Base-by-base conservation (phyloP, 2,329 filamentous ascomycete genomes). In the Diaporthe citrichinensis region DNA sequence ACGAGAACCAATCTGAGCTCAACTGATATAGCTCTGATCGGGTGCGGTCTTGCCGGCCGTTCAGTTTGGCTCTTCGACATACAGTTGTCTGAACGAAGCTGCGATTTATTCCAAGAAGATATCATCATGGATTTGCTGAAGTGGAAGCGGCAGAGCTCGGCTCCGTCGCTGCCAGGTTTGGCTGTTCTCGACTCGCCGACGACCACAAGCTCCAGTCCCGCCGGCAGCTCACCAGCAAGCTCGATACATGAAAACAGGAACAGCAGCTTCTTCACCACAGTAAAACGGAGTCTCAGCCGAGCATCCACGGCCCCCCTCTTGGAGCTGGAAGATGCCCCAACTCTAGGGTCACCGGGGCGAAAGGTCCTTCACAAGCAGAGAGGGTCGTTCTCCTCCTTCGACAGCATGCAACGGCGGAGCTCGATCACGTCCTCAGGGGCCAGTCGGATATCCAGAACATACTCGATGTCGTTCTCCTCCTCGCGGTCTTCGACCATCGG, bases 351-450 rank as follows among this genome's bases (percentile, higher is more conserved):
- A 36, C 68, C 74, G 36, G 71, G 65, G 5, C 65, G 72, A 12
- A 77, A 73, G 41, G 53, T 76, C 20, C 49, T 77, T 6, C 76
- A 77, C 62, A 77, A 75, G 41, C 57, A 68, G 31, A 61, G 73
- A 3, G 76, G 76, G 8, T 81, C 80, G 5, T 76, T 79, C 3
- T 78, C 79, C 2, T 78, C 79, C 2, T 76, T 78, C 51, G 79
- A 80, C n/a, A 57, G 71, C 20, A 74, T 79, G 39, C 79, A 77
- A 44, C 82, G 82, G 20, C 80, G 82, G 4, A 78, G 79, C 59
- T 84, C 83, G 9, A 78, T 78, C 8, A 75, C 81, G 28, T 84
- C 83, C 4, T 81, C 81, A 49, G 78, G 79, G 23, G 76, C 79
- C 23, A 76, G 78, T 55, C 80, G 80, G 25, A 57, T 79, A 28